A percentile compares a stretch with the other conserved stretches of the same genome.
Conservation (phyloP, 1,284 basidiomycete genomes). For the Fomitopsis betulina region DNA sequence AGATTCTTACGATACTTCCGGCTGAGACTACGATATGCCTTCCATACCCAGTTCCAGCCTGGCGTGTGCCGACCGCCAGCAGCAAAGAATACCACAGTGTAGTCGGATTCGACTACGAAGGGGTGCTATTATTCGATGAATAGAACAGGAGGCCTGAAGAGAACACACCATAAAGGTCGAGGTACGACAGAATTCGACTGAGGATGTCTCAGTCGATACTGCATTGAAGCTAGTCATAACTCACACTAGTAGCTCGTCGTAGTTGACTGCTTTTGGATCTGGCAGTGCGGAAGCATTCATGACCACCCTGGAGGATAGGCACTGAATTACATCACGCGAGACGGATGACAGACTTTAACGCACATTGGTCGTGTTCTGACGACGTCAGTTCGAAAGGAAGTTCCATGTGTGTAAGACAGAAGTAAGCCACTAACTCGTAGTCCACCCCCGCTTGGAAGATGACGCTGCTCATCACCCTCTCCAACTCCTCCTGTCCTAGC, state of each 20-base stretch:
- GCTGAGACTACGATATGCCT: slow-evolving; percentile 75
- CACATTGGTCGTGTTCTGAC: slow-evolving; percentile 80
- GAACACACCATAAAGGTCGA: slow-evolving; percentile 67
- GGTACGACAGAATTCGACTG: slow-evolving; percentile 70
- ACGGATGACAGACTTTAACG: slow-evolving; percentile 23
- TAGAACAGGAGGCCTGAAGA: background rate
- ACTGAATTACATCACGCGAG: background rate
- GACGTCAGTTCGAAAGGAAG: background rate
- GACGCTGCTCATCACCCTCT: slow-evolving; percentile 64
- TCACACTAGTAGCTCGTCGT: slow-evolving; percentile 73
- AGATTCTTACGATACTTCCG: slow-evolving; percentile 86
- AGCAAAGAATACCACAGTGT: slow-evolving; percentile 82
- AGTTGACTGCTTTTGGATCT: slow-evolving; percentile 70
- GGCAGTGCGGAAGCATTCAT: slow-evolving; percentile 78
- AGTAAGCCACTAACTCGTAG: slow-evolving; percentile 58
- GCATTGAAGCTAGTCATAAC: slow-evolving; percentile 26
- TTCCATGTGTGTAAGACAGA: background rate
- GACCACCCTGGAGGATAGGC: slow-evolving; percentile 56
- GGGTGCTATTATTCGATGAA: background rate
- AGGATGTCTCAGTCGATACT: background rate
- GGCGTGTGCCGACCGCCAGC: slow-evolving; percentile 74
- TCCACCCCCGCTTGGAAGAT: slow-evolving; percentile 88
- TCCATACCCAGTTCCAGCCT: slow-evolving; percentile 89
- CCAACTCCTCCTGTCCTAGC: slow-evolving; percentile 41
- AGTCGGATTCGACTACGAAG: slow-evolving; percentile 76